phyloP scores from a whole-genome alignment of 306 rosid species.

The Begonia fuchsioides region DNA sequence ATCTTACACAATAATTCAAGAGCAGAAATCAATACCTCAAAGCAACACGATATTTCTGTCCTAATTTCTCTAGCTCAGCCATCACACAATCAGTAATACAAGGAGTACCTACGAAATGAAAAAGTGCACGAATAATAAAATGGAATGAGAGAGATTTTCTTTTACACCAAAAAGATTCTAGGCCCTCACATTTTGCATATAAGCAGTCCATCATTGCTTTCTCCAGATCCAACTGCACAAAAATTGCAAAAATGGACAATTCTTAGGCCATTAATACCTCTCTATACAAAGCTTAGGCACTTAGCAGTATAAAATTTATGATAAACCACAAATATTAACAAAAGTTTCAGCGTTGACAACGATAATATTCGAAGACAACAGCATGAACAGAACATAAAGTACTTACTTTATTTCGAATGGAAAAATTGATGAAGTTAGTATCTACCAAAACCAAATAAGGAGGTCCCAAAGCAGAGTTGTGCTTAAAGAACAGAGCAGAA shows the following conservation, averaged over 20 bases:
- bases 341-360: no score
- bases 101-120: slow-evolving; percentile 47
- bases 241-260: not conserved
- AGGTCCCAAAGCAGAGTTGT: slow-evolving; percentile 81
- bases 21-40: slow-evolving; percentile 33
- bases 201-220: slow-evolving; percentile 96
- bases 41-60: slow-evolving; percentile 84
- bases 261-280: no score
- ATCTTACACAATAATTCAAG: no score
- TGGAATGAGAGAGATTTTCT: not conserved
- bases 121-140: not conserved
- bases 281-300: no score
- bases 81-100: slow-evolving; percentile 94
- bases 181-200: slow-evolving; percentile 81
- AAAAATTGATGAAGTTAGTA: slow-evolving; percentile 93
- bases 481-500: slow-evolving; percentile 68
- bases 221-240: slow-evolving; percentile 70
- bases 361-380: no score
- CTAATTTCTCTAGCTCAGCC: slow-evolving; percentile 87
- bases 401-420: slow-evolving; percentile 83
- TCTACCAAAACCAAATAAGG: slow-evolving; percentile 83
- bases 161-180: not conserved
- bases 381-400: not conserved
- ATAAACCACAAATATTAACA: no score
- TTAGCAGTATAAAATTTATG: no score